A percentile compares a stretch with the other conserved stretches of the same genome.
Evolutionary conservation across 2,329 filamentous ascomycete species (phyloP).

Genomic region (Xylaria sp.): DNA sequence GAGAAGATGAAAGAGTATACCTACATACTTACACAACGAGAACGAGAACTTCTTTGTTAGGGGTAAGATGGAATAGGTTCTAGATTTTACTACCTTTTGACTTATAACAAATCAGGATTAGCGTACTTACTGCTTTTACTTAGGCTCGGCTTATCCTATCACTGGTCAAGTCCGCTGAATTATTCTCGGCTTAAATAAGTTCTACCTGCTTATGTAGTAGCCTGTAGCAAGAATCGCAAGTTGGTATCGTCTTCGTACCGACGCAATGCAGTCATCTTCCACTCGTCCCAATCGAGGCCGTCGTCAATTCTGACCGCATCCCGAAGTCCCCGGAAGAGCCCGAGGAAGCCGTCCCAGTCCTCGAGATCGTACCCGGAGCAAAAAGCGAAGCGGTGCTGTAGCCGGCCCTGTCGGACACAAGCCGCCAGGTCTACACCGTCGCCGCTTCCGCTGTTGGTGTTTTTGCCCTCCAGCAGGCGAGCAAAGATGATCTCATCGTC

Average conservation of each 20-base stretch:
- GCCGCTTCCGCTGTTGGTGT: constrained; percentile 31
- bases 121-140: too few relatives aligned
- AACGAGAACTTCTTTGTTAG: constrained; percentile 3
- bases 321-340: constrained; percentile 55
- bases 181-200: too few relatives aligned
- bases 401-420: constrained; percentile 52
- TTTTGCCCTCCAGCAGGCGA: constrained; percentile 50
- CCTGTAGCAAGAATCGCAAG: constrained; percentile 5
- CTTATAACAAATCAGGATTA: too few relatives aligned
- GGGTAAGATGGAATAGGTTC: constrained; percentile 3
- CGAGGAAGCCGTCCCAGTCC: constrained; percentile 57
- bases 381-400: constrained; percentile 55
- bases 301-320: constrained; percentile 50
- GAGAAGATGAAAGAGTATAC: background rate
- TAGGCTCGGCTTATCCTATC: too few relatives aligned
- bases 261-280: constrained; percentile 52
- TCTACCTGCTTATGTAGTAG: too few relatives aligned
- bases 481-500: constrained; percentile 56
- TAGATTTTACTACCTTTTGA: too few relatives aligned
- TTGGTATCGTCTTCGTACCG: constrained; percentile 48
- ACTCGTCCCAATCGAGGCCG: constrained; percentile 53
- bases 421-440: constrained; percentile 49
- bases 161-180: too few relatives aligned
- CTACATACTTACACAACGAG: background rate
- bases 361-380: constrained; percentile 56